Evolutionary conservation across 176 grass and related monocot species (phyloP), one percentile per base, ranked within the genome.

Genomic region (Avena insularis): DNA sequence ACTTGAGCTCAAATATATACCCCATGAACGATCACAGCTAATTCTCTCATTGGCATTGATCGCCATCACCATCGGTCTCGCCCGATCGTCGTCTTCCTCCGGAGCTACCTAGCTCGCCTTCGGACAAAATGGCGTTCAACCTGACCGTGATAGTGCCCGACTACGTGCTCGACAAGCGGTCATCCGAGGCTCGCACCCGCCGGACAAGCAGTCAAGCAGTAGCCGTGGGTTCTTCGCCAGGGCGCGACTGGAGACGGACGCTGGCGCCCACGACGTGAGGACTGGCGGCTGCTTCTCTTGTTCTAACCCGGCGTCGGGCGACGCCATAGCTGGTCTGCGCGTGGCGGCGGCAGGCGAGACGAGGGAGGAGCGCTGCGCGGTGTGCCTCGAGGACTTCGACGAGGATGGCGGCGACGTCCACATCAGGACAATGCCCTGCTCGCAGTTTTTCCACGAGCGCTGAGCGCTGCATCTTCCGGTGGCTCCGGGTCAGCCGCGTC

Each of bases 391-490:
- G 71, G 71, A 74, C n/a, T 74, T 74, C 0, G 45, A 74, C 0
- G 71, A 74, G 45, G 71, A 21, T 14, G 71, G 71, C 71, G n/a
- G 2, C 45, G 45, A 14, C 45, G 23, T 54, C 47, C 20, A 62
- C 33, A 20, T 80, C 58, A 80, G 78, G 78, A 62, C n/a, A 8
- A 72, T 83, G 68, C 68, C 68, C 6, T 73, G 67, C 35, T 45
- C 35, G 7, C 81, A 72, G 12, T 58, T 35, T 67, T 83, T 83
- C 67, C 81, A 83, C 33, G 49, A 71, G 66, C 12, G 11, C 0
- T 45, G 81, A 35, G 33, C 33, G 33, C 33, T 35, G 33, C 31
- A 72, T 83, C 50, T 72, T 72, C 66, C n/a, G 55, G 12, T 72
- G 81, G 50, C 81, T 83, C 0, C 7, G 3, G 0, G 65, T 71